Conservation (phyloP, 192 early-diverging fungal genomes). For the Coemansia sp. region DNA sequence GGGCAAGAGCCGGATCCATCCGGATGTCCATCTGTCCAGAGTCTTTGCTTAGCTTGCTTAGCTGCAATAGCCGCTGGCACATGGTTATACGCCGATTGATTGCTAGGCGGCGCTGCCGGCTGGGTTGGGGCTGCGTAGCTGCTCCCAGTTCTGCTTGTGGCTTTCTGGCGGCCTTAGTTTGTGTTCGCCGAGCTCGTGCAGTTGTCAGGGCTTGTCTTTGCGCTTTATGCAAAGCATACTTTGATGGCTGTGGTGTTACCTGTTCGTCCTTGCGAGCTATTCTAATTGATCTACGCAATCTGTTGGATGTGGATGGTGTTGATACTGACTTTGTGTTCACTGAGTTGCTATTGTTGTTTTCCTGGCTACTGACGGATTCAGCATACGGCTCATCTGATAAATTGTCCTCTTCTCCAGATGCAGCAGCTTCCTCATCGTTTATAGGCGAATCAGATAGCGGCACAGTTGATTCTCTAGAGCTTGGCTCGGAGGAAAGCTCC, state of each 20-base stretch:
- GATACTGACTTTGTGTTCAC: neutral
- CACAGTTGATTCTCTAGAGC: neutral
- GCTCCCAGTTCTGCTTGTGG: neutral
- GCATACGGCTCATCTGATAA: neutral
- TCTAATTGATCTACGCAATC: no score
- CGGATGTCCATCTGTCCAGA: neutral
- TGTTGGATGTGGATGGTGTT: neutral
- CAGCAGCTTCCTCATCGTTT: neutral
- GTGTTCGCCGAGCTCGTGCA: neutral
- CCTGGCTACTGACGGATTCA: neutral
- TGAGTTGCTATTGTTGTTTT: neutral
- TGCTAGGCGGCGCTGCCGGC: slow-evolving; percentile 24
- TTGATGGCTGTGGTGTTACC: neutral
- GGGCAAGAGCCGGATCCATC: slow-evolving; percentile 5
- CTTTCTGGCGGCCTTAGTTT: neutral
- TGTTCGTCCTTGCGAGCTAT: no score
- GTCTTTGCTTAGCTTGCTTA: slow-evolving; percentile 23
- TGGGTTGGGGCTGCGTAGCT: slow-evolving; percentile 15
- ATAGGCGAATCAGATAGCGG: neutral
- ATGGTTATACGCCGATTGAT: slow-evolving; percentile 20
- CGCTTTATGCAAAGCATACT: neutral
- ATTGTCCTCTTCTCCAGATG: neutral
- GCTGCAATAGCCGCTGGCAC: slow-evolving; percentile 41
- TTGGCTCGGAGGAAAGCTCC: neutral
- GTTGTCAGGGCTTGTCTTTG: neutral